Conservation (phyloP, 805 yeast genomes). For the Monosporozyma aerobia region DNA sequence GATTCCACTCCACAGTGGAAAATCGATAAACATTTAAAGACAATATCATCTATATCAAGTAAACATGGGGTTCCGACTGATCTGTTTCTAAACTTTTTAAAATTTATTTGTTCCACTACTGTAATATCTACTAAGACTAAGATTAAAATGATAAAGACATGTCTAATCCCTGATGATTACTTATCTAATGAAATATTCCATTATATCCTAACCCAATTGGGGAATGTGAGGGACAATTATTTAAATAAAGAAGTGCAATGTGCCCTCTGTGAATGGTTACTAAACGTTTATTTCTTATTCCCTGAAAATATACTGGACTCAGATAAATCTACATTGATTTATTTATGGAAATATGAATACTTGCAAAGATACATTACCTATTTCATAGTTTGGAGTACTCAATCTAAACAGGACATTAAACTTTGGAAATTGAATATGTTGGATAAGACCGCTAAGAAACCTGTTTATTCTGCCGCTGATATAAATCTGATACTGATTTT, state of each 20-base stretch:
- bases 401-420: slow-evolving; percentile 21
- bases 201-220: slow-evolving; percentile 25
- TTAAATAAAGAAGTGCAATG: slow-evolving; percentile 20
- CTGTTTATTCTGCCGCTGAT: slow-evolving; percentile 17
- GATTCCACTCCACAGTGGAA: slow-evolving; percentile 6
- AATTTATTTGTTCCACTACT: slow-evolving; percentile 13
- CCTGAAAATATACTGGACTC: slow-evolving; percentile 13
- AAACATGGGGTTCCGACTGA: slow-evolving; percentile 15
- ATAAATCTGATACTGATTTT: slow-evolving; percentile 17
- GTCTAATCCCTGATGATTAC: slow-evolving; percentile 24
- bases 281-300: slow-evolving; percentile 22
- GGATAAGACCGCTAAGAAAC: slow-evolving; percentile 13
- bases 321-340: slow-evolving; percentile 25
- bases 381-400: slow-evolving; percentile 28
- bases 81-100: slow-evolving; percentile 11
- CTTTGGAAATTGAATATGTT: slow-evolving; percentile 24
- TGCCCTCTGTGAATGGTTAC: slow-evolving; percentile 29
- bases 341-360: slow-evolving; percentile 31
- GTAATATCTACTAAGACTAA: slow-evolving; percentile 13
- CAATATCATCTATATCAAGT: slow-evolving; percentile 9
- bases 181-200: slow-evolving; percentile 20
- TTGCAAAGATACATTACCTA: slow-evolving; percentile 30
- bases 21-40: slow-evolving; percentile 3
- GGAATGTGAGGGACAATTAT: slow-evolving; percentile 12
- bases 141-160: slow-evolving; percentile 19